These are phyloP conservation scores for Trichoderma arundinaceum DNA, from an alignment of 2,329 filamentous ascomycete genomes.

Conservation along the genomic window DNA sequence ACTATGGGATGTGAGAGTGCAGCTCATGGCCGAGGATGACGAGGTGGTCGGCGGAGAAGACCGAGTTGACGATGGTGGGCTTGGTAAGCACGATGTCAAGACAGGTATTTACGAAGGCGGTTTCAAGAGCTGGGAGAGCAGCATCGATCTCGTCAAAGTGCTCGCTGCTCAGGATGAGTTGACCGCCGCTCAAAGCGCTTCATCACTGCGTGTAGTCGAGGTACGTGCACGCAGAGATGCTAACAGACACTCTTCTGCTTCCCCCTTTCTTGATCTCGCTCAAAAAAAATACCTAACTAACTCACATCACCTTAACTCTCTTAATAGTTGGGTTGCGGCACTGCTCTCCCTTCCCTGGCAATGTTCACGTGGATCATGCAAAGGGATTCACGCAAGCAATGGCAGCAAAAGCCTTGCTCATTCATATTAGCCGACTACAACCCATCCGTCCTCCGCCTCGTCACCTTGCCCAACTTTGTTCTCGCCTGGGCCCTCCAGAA, in stretches of 20 bases:
- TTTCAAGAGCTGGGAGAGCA: slow-evolving; percentile 91
- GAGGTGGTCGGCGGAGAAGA: slow-evolving; percentile 43
- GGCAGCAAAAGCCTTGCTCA: slow-evolving; percentile 48
- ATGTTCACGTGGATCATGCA: slow-evolving; percentile 67
- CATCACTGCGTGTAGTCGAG: slow-evolving; percentile 57
- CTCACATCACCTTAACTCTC: not conserved
- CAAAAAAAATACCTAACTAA: not conserved
- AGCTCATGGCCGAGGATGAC: slow-evolving; percentile 77
- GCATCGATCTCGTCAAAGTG: slow-evolving; percentile 77
- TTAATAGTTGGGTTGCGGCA: slow-evolving; percentile 75
- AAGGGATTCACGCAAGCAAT: slow-evolving; percentile 35
- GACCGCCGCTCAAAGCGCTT: slow-evolving; percentile 41
- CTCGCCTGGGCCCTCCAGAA: slow-evolving; percentile 67
- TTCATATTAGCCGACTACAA: slow-evolving; percentile 82
- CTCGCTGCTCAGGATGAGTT: slow-evolving; percentile 53
- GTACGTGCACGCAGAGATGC: slow-evolving; percentile 46
- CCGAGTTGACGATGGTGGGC: slow-evolving; percentile 49
- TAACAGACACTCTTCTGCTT: not conserved
- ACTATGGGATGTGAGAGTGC: slow-evolving; percentile 80
- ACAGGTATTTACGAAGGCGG: slow-evolving; percentile 85
- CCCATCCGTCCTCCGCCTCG: slow-evolving; percentile 74
- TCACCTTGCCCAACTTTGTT: slow-evolving; percentile 79
- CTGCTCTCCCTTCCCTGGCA: slow-evolving; percentile 73
- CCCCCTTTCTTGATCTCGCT: not conserved
- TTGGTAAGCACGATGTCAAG: slow-evolving; percentile 75